Evolutionary conservation across 1,284 basidiomycete species (phyloP).

Genomic region (Leccinum griseonigrum): DNA sequence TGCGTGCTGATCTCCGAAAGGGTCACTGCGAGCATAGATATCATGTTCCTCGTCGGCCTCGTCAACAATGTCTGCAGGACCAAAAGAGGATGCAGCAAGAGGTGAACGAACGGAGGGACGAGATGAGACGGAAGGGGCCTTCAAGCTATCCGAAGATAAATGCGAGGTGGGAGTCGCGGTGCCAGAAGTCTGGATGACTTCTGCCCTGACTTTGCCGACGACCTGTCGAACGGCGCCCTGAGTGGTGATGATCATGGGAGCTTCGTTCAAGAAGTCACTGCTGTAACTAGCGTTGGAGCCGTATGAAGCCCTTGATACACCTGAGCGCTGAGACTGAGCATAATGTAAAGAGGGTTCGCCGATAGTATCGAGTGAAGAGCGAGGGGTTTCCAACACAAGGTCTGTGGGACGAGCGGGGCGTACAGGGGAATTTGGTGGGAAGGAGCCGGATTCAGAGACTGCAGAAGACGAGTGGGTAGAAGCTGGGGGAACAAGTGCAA

Average conservation of each 20-base stretch:
- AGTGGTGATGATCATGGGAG: constrained; percentile 74
- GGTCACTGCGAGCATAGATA: constrained; percentile 42
- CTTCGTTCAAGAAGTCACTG: constrained; percentile 75
- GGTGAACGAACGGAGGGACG: constrained; percentile 58
- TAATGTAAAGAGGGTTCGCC: constrained; percentile 39
- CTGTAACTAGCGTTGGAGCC: constrained; percentile 71
- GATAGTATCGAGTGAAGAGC: constrained; percentile 53
- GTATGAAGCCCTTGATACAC: constrained; percentile 63
- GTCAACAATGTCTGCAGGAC: constrained; percentile 59
- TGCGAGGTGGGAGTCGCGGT: constrained; percentile 32
- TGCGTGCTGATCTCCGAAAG: constrained; percentile 63
- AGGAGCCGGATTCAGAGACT: constrained; percentile 24
- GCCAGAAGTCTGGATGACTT: constrained; percentile 65
- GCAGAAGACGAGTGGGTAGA: constrained; percentile 34
- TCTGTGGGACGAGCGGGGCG: constrained; percentile 65
- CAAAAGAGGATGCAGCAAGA: constrained; percentile 68
- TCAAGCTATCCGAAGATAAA: constrained; percentile 38
- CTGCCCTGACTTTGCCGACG: constrained; percentile 71
- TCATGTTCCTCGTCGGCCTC: constrained; percentile 50
- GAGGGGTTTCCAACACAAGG: constrained; percentile 58
- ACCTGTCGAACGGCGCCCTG: constrained; percentile 68
- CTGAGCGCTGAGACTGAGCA: constrained; percentile 53
- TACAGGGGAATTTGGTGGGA: constrained; percentile 42
- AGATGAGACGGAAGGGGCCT: constrained; percentile 36
- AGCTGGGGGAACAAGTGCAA: constrained; percentile 70